These are phyloP conservation scores for Leptographium flavum DNA, from an alignment of 2,329 filamentous ascomycete species.

Conservation along the genomic window DNA sequence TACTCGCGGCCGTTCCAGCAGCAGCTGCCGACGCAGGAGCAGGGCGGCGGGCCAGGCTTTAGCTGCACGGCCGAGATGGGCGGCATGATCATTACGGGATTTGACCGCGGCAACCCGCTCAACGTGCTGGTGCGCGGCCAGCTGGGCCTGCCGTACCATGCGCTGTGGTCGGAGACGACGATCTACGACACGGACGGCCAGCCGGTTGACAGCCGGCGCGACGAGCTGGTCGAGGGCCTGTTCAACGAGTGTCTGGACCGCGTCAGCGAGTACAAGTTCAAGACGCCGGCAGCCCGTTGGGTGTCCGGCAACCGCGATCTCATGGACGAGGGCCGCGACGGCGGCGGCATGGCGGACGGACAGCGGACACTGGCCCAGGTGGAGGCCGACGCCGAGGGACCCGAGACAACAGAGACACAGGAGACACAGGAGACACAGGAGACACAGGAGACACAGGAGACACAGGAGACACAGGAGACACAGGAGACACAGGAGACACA, in stretches of 20 bases:
- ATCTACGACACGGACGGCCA: conserved; percentile 76
- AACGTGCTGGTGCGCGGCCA: conserved; percentile 86
- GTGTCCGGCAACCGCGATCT: conserved; percentile 72
- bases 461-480: no score
- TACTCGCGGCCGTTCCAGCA: conserved; percentile 63
- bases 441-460: conserved; percentile 22
- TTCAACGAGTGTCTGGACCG: conserved; percentile 93
- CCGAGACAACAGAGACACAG: background rate
- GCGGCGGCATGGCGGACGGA: conserved; percentile 45
- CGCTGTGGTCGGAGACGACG: conserved; percentile 55
- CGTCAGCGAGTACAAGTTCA: conserved; percentile 80
- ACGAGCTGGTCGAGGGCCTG: conserved; percentile 74
- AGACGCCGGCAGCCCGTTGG: conserved; percentile 51
- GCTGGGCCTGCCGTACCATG: conserved; percentile 73
- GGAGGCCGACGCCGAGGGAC: conserved; percentile 55
- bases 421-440: no score
- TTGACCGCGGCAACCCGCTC: conserved; percentile 86
- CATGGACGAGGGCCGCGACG: conserved; percentile 69
- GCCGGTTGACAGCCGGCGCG: conserved; percentile 62
- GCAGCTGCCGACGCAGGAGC: conserved; percentile 29
- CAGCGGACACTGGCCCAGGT: conserved; percentile 57
- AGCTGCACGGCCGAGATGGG: conserved; percentile 87
- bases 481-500: no score
- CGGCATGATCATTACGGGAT: conserved; percentile 95
- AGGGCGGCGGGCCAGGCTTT: background rate